Evolutionary conservation across 1,284 basidiomycete genomes (phyloP).

Genomic region (Apiotrichum domesticum): DNA sequence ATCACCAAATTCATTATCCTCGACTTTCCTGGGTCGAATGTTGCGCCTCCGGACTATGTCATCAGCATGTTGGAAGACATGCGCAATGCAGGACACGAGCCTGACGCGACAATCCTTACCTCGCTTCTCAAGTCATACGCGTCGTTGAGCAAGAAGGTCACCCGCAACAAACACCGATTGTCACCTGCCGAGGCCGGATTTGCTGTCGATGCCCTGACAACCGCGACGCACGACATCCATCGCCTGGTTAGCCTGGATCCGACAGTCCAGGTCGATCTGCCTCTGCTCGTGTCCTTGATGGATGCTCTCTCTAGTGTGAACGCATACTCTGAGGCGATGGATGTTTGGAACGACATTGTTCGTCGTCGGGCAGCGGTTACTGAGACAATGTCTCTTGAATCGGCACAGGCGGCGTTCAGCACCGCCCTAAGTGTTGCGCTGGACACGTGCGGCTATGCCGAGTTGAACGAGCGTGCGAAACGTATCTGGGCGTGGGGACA

Average conservation of each 20-base stretch:
- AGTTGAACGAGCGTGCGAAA: constrained; percentile 52
- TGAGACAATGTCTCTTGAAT: constrained; percentile 12
- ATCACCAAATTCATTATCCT: constrained; percentile 60
- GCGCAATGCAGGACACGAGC: constrained; percentile 58
- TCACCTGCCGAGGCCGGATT: background rate
- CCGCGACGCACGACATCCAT: constrained; percentile 62
- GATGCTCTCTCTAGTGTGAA: constrained; percentile 75
- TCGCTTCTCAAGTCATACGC: constrained; percentile 57
- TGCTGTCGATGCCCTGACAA: constrained; percentile 20
- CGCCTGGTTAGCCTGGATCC: constrained; percentile 71
- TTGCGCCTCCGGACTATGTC: constrained; percentile 58
- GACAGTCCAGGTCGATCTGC: constrained; percentile 63
- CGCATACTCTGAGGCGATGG: constrained; percentile 62
- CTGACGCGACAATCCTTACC: constrained; percentile 63
- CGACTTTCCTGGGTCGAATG: constrained; percentile 47
- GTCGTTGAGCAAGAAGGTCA: background rate
- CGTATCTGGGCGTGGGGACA: constrained; percentile 55
- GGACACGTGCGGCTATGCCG: constrained; percentile 69
- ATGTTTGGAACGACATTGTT: constrained; percentile 71
- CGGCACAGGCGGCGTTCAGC: constrained; percentile 52
- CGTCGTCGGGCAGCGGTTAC: constrained; percentile 45
- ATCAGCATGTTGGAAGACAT: constrained; percentile 79
- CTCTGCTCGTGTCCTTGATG: constrained; percentile 16
- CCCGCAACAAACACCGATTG: background rate
- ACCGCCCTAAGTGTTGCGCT: constrained; percentile 70